A percentile compares a stretch with the other conserved stretches of the same genome.
These are phyloP conservation scores for Mycena leptocephala DNA, from an alignment of 768 basidiomycete species.

Conservation along the genomic window DNA sequence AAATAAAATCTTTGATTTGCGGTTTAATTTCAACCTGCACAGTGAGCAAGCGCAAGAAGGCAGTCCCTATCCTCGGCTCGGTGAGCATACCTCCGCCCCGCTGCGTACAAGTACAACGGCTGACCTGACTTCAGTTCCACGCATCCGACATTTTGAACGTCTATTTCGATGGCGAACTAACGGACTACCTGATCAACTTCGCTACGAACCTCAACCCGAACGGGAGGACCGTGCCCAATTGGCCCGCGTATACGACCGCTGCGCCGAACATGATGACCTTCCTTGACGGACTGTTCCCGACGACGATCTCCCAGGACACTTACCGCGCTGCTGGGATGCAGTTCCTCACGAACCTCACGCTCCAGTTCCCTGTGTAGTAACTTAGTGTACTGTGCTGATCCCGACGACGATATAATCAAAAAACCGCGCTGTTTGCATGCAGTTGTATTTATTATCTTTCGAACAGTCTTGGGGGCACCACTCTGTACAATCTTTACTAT, in stretches of 20 bases:
- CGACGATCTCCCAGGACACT: constrained; percentile 41
- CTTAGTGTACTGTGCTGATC: too few species aligned
- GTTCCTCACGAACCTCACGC: constrained; percentile 45
- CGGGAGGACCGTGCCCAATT: constrained; percentile 52
- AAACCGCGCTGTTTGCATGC: too few species aligned
- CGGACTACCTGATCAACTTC: constrained; percentile 56
- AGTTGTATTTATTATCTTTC: too few species aligned
- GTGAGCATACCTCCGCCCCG: constrained; percentile 30
- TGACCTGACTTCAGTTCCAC: constrained; percentile 56
- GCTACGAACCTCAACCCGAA: constrained; percentile 57
- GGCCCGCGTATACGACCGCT: constrained; percentile 60
- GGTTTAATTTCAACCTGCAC: not conserved
- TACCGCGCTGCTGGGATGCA: constrained; percentile 43
- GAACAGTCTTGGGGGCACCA: too few species aligned
- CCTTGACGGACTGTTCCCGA: constrained; percentile 43
- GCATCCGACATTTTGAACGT: constrained; percentile 49
- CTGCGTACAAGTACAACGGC: too few species aligned
- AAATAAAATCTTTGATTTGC: too few species aligned
- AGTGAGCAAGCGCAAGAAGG: constrained; percentile 55
- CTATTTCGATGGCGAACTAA: constrained; percentile 48
- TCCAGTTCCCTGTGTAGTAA: constrained; percentile 49
- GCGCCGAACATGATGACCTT: constrained; percentile 52
- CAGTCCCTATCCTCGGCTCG: constrained; percentile 50
- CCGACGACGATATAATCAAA: too few species aligned
- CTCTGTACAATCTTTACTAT: too few species aligned